A percentile compares a stretch with the other conserved stretches of the same genome.
These are phyloP conservation scores for Hirschfeldia incana DNA, from an alignment of 345 rosid species.

Conservation along the genomic window DNA sequence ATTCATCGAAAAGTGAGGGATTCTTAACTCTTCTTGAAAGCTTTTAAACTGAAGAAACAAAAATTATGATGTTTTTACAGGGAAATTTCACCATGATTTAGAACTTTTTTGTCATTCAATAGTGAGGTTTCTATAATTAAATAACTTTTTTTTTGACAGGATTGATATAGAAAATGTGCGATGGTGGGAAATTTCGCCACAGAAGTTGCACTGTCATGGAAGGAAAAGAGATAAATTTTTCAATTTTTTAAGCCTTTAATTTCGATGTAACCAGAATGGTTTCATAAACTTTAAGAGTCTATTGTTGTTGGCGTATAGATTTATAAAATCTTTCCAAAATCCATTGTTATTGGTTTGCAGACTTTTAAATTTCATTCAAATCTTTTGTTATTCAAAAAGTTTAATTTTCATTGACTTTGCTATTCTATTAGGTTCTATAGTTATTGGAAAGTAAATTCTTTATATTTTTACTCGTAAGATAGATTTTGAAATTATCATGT, in stretches of 20 bases:
- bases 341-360: too few relatives aligned
- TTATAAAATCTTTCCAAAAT: too few relatives aligned
- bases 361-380: too few relatives aligned
- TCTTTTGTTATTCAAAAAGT: too few relatives aligned
- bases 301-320: too few relatives aligned
- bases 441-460: too few relatives aligned
- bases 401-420: too few relatives aligned
- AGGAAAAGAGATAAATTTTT: constrained; percentile 46
- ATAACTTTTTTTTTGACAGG: neutral
- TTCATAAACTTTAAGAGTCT: constrained; percentile 25
- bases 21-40: neutral
- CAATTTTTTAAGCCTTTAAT: constrained; percentile 45
- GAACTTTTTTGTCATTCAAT: too few relatives aligned
- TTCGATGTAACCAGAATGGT: constrained; percentile 50
- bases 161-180: neutral
- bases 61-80: neutral
- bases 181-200: neutral
- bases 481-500: too few relatives aligned
- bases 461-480: too few relatives aligned
- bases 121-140: too few relatives aligned
- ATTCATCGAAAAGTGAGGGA: constrained; percentile 43
- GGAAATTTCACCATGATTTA: neutral
- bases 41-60: neutral
- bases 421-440: too few relatives aligned
- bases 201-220: neutral